Evolutionary conservation across 768 basidiomycete species (phyloP), one percentile per base, ranked within the genome.

Genomic region (Suillus lakei): DNA sequence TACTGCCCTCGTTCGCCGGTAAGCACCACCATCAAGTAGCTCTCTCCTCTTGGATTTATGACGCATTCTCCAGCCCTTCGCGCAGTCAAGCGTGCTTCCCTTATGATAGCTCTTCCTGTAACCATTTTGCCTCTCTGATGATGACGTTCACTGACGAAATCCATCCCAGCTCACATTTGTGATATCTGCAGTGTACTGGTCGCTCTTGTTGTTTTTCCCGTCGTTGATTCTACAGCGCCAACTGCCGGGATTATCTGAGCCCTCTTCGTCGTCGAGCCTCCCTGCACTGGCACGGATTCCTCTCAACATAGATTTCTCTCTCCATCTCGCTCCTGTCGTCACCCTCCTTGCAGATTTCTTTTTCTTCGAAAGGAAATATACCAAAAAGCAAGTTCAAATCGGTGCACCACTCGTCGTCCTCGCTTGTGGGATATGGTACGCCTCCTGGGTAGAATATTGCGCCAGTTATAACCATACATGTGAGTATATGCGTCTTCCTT

Each of bases 31-130:
- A 16, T 26, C 21, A 26, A 58, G 26, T 7, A 58, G 5, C 5
- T 6, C 16, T n/a, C n/a, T 39, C 23, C 16, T 18, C 51, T 59
- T 64, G 62, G 9, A 26, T 23, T 39, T n/a, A 8, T 32, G 60
- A 60, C 23, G 48, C 39, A 30, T 23, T 50, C 26, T 58, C 34
- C 30, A 71, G 64, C 46, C 50, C 28, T 63, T 26, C 70, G 56
- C 68, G 86, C 84, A 1, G 34, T 84, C 54, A 93, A 92, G 72
- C 84, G 91, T 39, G 74, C 76, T 12, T 72, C 91, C 18, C 76
- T 91, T 67, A 84, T 93, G 69, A 77, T 90, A 43, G 84, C 91
- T 3, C 72, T 94, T 66, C 91, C 91, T 1, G 90, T 92, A 71
- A 69, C 26, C 12, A 6, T 75, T 5, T 74, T 38, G 9, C 13